Conservation (phyloP, 2,329 filamentous ascomycete species). For the Fonsecaea nubica region DNA sequence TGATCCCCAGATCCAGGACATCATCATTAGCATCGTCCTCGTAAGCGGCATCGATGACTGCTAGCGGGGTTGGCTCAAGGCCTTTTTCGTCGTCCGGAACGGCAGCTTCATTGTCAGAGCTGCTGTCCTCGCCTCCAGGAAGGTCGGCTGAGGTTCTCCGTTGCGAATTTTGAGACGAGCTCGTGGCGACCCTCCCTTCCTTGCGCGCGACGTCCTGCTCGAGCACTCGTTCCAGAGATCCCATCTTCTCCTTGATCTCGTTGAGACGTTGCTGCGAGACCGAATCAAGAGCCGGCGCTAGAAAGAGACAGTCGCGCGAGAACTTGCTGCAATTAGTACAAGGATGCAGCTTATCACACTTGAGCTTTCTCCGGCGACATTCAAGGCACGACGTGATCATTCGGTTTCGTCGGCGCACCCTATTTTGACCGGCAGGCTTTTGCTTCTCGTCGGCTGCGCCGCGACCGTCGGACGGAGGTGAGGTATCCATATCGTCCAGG, state of each 20-base stretch:
- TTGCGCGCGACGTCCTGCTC: conserved; percentile 67
- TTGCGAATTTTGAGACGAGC: conserved; percentile 46
- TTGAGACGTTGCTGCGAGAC: conserved; percentile 72
- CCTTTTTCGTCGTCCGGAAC: conserved; percentile 61
- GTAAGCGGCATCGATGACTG: conserved; percentile 70
- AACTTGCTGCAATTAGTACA: conserved; percentile 68
- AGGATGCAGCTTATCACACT: conserved; percentile 75
- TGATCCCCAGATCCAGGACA: conserved; percentile 73
- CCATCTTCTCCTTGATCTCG: conserved; percentile 80
- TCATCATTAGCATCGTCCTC: conserved; percentile 70
- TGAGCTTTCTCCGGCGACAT: conserved; percentile 76
- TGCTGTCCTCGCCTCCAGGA: conserved; percentile 55
- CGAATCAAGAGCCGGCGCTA: conserved; percentile 71
- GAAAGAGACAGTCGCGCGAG: conserved; percentile 65
- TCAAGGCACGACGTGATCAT: conserved; percentile 74
- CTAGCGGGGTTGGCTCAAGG: conserved; percentile 68
- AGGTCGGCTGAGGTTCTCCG: conserved; percentile 50
- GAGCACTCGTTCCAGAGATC: conserved; percentile 71
- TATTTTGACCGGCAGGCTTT: conserved; percentile 22
- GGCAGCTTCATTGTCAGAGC: conserved; percentile 58
- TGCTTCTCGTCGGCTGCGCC: conserved; percentile 22
- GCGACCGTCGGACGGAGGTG: conserved; percentile 7
- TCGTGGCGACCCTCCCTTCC: conserved; percentile 22
- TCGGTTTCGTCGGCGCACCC: conserved; percentile 65
- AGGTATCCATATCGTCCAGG: conserved; percentile 23